phyloP scores from a whole-genome alignment of 208 protist genomes.

The Trypanosoma grayi region DNA sequence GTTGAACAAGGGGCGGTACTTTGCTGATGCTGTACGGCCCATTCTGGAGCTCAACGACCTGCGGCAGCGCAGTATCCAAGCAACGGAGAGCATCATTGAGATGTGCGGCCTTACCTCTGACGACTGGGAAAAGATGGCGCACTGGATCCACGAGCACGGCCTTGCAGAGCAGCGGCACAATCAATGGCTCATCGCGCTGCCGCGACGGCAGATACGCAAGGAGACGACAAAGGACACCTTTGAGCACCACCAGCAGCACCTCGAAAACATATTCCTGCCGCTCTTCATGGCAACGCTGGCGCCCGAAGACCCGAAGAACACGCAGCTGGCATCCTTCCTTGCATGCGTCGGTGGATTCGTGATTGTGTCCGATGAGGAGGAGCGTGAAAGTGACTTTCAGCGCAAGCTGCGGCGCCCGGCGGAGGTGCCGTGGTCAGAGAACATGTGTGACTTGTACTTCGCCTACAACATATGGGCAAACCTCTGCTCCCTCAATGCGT shows the following conservation, averaged over 20 bases:
- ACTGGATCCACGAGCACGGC: constrained; percentile 92
- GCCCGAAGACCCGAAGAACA: constrained; percentile 83
- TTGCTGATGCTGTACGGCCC: constrained; percentile 92
- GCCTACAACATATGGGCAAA: constrained; percentile 98
- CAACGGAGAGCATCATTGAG: constrained; percentile 88
- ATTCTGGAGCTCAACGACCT: constrained; percentile 87
- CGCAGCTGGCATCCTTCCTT: constrained; percentile 93
- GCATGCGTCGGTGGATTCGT: constrained; percentile 94
- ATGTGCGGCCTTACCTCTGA: constrained; percentile 68
- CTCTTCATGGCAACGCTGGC: constrained; percentile 97
- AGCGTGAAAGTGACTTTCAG: constrained; percentile 59
- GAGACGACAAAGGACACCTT: constrained; percentile 37
- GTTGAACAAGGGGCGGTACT: constrained; percentile 90
- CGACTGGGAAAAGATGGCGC: constrained; percentile 94
- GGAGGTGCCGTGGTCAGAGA: constrained; percentile 98
- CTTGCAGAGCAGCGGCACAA: constrained; percentile 85
- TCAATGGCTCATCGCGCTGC: constrained; percentile 91
- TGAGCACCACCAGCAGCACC: constrained; percentile 93
- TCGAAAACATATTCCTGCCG: constrained; percentile 97
- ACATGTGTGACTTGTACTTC: constrained; percentile 78
- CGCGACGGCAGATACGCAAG: constrained; percentile 27
- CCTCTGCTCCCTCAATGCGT: constrained; percentile 95
- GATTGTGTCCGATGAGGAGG: constrained; percentile 95
- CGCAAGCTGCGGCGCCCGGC: constrained; percentile 74
- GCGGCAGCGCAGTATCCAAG: constrained; percentile 52